These are phyloP conservation scores for Globisporangium takayamanum DNA, from an alignment of 352 stramenopile species.

Conservation along the genomic window DNA sequence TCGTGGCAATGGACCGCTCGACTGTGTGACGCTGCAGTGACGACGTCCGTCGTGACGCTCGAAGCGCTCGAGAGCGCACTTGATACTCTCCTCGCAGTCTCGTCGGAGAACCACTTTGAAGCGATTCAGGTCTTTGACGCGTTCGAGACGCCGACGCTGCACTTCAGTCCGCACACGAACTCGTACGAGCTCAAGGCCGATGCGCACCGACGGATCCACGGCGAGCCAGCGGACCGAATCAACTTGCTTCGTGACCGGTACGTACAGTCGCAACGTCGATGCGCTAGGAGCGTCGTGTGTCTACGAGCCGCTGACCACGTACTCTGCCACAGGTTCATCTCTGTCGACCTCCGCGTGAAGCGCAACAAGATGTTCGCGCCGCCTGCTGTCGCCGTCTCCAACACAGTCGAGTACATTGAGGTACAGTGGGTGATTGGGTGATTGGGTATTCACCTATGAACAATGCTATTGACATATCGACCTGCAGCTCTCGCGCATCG, in stretches of 20 bases:
- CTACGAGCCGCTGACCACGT: background rate
- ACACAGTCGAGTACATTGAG: slow-evolving; percentile 67
- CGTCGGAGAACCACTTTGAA: slow-evolving; percentile 75
- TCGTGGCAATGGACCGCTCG: background rate
- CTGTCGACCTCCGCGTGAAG: slow-evolving; percentile 68
- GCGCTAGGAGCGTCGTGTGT: no score
- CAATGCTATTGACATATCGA: background rate
- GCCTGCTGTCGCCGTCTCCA: slow-evolving; percentile 46
- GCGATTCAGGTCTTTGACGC: slow-evolving; percentile 77
- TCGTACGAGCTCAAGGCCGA: slow-evolving; percentile 71
- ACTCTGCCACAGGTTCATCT: slow-evolving; percentile 35
- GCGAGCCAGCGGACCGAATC: slow-evolving; percentile 42
- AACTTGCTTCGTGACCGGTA: slow-evolving; percentile 62
- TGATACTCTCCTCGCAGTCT: slow-evolving; percentile 76
- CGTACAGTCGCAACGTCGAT: background rate
- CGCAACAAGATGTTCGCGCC: slow-evolving; percentile 78
- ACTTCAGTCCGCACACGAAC: slow-evolving; percentile 58
- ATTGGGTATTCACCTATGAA: background rate
- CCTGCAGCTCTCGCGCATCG: slow-evolving; percentile 69
- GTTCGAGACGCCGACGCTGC: slow-evolving; percentile 65
- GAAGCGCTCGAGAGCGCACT: slow-evolving; percentile 78
- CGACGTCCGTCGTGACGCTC: slow-evolving; percentile 74
- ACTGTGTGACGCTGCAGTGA: slow-evolving; percentile 33
- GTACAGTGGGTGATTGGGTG: slow-evolving; percentile 11
- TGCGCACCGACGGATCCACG: slow-evolving; percentile 49